A percentile compares a stretch with the other conserved stretches of the same genome.
These are phyloP conservation scores for Corinectria fuckeliana DNA, from an alignment of 2,329 filamentous ascomycete species.

Conservation along the genomic window DNA sequence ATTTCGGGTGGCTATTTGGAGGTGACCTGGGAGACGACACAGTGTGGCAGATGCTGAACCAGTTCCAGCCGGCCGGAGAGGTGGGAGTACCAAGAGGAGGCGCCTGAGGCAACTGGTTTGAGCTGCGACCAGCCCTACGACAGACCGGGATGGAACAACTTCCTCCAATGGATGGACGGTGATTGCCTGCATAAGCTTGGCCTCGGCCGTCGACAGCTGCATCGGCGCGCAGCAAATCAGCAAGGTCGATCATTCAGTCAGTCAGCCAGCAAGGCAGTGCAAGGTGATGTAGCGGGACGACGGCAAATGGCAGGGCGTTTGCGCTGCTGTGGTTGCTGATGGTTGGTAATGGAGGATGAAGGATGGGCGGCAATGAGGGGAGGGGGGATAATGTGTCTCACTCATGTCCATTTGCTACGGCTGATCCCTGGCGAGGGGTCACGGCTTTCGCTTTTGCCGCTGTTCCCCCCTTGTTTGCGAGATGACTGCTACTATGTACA, in stretches of 20 bases:
- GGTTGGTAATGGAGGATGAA: conserved; percentile 1
- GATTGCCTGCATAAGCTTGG: conserved; percentile 12
- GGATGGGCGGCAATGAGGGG: not conserved
- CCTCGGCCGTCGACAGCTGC: not conserved
- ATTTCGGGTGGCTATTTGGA: conserved; percentile 56
- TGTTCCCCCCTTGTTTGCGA: not conserved
- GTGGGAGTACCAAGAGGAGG: conserved; percentile 7
- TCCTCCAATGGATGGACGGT: conserved; percentile 4
- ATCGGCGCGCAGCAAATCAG: not conserved
- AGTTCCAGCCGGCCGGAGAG: conserved; percentile 45
- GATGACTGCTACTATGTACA: no score
- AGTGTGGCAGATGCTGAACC: conserved; percentile 63
- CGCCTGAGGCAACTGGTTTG: conserved; percentile 1
- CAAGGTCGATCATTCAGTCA: no score
- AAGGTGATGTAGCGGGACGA: conserved; percentile 15
- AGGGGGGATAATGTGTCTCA: not conserved
- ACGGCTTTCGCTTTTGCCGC: not conserved
- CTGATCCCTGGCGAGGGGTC: not conserved
- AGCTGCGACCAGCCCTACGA: not conserved
- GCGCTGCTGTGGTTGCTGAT: conserved; percentile 4
- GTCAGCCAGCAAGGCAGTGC: conserved; percentile 3
- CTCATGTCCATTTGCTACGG: not conserved
- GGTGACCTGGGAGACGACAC: conserved; percentile 62
- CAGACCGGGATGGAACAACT: not conserved
- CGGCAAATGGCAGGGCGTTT: not conserved